phyloP scores from a whole-genome alignment of 1,284 basidiomycete species.

The Microbotryomycetes sp. region DNA sequence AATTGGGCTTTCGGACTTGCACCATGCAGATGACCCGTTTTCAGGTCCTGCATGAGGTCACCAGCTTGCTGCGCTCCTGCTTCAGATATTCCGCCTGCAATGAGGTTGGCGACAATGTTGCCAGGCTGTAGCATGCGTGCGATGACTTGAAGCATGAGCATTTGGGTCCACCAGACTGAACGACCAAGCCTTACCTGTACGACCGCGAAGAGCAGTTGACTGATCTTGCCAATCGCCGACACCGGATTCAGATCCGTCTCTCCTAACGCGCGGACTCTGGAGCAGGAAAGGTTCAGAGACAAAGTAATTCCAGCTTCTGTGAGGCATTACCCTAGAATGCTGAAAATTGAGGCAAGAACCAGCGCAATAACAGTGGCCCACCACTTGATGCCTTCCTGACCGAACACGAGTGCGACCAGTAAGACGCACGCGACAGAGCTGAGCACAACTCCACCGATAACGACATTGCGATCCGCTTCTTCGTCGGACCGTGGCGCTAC shows the following conservation, averaged over 20 bases:
- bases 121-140: slow-evolving; percentile 73
- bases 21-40: slow-evolving; percentile 79
- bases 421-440: slow-evolving; percentile 65
- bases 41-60: slow-evolving; percentile 96
- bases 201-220: slow-evolving; percentile 86
- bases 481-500: slow-evolving; percentile 39
- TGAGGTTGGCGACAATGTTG: slow-evolving; percentile 79
- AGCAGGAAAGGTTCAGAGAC: background rate
- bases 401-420: slow-evolving; percentile 81
- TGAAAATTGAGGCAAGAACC: slow-evolving; percentile 70
- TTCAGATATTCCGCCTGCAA: slow-evolving; percentile 92
- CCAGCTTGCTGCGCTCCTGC: slow-evolving; percentile 95
- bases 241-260: slow-evolving; percentile 86
- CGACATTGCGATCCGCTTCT: slow-evolving; percentile 75
- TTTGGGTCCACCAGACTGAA: background rate
- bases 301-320: slow-evolving; percentile 3
- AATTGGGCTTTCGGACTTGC: slow-evolving; percentile 41
- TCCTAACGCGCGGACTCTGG: slow-evolving; percentile 76
- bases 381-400: slow-evolving; percentile 78
- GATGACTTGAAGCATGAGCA: slow-evolving; percentile 55
- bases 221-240: slow-evolving; percentile 88
- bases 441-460: slow-evolving; percentile 58
- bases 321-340: slow-evolving; percentile 67
- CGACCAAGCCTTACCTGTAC: slow-evolving; percentile 65
- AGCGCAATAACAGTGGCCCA: slow-evolving; percentile 88